Evolutionary conservation across 2,329 filamentous ascomycete species (phyloP).

Genomic region (Pseudogymnoascus sp.): DNA sequence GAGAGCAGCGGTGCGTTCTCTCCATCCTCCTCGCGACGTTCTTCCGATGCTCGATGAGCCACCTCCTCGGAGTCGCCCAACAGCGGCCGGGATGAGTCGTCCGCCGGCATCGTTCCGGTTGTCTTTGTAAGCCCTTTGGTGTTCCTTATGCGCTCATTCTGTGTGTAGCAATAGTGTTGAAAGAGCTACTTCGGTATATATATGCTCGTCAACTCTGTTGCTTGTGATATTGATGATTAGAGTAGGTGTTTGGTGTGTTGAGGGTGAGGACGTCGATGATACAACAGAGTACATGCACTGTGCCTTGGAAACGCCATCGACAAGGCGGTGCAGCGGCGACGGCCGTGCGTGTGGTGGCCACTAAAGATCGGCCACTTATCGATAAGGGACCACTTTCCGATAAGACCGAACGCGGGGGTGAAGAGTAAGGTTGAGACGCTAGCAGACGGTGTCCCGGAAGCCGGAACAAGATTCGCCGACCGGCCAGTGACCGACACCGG

Average conservation of each 20-base stretch:
- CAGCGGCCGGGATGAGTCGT: not conserved
- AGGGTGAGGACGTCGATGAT: conserved; percentile 1
- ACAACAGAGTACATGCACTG: conserved; percentile 4
- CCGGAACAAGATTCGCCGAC: not conserved
- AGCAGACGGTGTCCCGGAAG: not conserved
- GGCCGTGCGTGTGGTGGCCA: not conserved
- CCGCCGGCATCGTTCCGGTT: not conserved
- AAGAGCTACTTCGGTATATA: not conserved
- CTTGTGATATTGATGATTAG: not conserved
- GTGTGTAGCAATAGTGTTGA: not conserved
- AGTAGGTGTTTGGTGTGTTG: not conserved
- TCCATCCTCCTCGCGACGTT: not conserved
- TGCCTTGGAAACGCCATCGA: conserved; percentile 7
- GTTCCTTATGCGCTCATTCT: conserved; percentile 1
- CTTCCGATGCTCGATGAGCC: not conserved
- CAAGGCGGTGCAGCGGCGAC: not conserved
- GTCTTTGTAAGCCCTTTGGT: not conserved
- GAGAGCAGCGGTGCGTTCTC: not conserved
- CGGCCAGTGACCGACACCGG: conserved; percentile 3
- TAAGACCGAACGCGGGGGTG: not conserved
- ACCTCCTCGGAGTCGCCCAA: conserved; percentile 1
- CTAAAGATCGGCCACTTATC: conserved; percentile 5
- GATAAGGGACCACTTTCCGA: conserved; percentile 1
- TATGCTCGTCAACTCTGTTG: not conserved
- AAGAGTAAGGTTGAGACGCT: not conserved